Conservation (phyloP, 495 filamentous ascomycete species). For the Penicillium psychrofluorescens region DNA sequence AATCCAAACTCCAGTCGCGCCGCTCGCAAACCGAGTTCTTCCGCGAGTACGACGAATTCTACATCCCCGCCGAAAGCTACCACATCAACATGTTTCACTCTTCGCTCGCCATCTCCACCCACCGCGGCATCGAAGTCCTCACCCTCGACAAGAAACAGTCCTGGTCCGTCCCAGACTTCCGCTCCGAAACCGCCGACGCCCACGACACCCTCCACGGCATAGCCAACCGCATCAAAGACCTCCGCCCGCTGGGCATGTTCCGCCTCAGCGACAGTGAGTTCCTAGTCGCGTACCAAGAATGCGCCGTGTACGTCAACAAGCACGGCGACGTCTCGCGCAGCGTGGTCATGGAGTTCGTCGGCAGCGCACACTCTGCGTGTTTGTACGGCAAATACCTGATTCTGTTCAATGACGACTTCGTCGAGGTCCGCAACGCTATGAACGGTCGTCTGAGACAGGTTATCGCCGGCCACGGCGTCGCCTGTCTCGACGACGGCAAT, state of each 20-base stretch:
- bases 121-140: slow-evolving; percentile 90
- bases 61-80: slow-evolving; percentile 93
- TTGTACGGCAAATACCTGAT: slow-evolving; percentile 71
- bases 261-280: slow-evolving; percentile 89
- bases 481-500: slow-evolving; percentile 80
- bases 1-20: slow-evolving; percentile 55
- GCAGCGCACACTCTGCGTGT: slow-evolving; percentile 77
- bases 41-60: slow-evolving; percentile 97
- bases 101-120: slow-evolving; percentile 82
- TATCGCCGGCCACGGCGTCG: slow-evolving; percentile 81
- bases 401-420: slow-evolving; percentile 82
- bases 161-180: slow-evolving; percentile 82
- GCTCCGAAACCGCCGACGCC: slow-evolving; percentile 34
- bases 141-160: slow-evolving; percentile 94
- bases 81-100: slow-evolving; percentile 93
- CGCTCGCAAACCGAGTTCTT: slow-evolving; percentile 87
- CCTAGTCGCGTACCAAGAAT: slow-evolving; percentile 87
- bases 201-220: slow-evolving; percentile 71
- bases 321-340: slow-evolving; percentile 88
- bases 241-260: slow-evolving; percentile 92
- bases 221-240: slow-evolving; percentile 67
- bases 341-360: slow-evolving; percentile 96
- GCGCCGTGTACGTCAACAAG: slow-evolving; percentile 95
- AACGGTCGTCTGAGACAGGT: slow-evolving; percentile 92
- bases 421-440: slow-evolving; percentile 94